Conservation (phyloP, 768 basidiomycete species). For the Serpula lacrymans region DNA sequence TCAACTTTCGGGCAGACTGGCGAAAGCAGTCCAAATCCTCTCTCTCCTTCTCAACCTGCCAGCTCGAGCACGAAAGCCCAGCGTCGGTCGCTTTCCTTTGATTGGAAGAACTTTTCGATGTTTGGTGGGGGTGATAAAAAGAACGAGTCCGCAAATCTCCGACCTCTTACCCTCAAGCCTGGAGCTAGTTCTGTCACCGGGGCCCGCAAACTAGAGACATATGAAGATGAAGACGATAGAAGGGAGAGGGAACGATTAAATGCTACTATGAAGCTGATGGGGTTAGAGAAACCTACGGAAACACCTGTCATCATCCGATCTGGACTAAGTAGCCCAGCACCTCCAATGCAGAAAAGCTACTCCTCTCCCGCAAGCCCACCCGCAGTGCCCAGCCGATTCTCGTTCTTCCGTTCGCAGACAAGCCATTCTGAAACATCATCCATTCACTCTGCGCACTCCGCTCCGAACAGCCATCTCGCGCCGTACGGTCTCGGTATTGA, state of each 20-base stretch:
- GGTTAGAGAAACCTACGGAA: constrained; percentile 67
- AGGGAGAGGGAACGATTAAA: constrained; percentile 83
- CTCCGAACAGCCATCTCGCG: constrained; percentile 30
- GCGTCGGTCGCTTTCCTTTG: constrained; percentile 79
- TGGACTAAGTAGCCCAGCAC: constrained; percentile 24
- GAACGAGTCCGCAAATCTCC: constrained; percentile 51
- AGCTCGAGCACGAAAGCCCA: constrained; percentile 40
- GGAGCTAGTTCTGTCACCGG: constrained; percentile 52
- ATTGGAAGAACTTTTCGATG: constrained; percentile 77
- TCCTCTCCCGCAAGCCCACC: constrained; percentile 34
- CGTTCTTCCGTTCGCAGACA: constrained; percentile 60
- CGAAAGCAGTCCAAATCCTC: too few relatives aligned
- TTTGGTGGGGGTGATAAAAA: constrained; percentile 65
- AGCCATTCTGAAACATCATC: constrained; percentile 46
- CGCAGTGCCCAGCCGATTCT: constrained; percentile 50
- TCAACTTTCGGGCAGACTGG: constrained; percentile 17
- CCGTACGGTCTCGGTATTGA: constrained; percentile 26
- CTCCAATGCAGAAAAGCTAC: constrained; percentile 37
- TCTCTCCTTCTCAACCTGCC: constrained; percentile 25
- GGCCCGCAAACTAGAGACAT: constrained; percentile 78
- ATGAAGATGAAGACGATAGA: constrained; percentile 91
- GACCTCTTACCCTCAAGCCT: constrained; percentile 72
- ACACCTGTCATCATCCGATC: constrained; percentile 28
- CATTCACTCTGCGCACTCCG: constrained; percentile 39
- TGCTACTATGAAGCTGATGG: constrained; percentile 93